Evolutionary conservation across 2,329 filamentous ascomycete genomes (phyloP).

Genomic region (Trichoderma endophyticum): DNA sequence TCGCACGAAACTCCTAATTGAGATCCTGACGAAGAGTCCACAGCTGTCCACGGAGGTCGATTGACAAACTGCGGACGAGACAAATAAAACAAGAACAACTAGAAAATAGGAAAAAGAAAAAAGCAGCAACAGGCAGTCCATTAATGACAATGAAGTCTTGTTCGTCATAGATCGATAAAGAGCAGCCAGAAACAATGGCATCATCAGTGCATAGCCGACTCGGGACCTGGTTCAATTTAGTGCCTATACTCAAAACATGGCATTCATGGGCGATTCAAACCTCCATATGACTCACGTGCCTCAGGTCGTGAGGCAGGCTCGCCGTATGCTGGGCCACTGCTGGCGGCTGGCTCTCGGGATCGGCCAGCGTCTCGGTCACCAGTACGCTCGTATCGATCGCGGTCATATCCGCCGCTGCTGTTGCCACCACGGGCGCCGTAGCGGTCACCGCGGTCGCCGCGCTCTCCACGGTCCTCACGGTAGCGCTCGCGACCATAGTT

Average conservation of each 20-base stretch:
- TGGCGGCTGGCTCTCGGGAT: slow-evolving; percentile 38
- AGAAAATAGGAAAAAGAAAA: slow-evolving; percentile 22
- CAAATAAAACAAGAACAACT: slow-evolving; percentile 23
- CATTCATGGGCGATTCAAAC: slow-evolving; percentile 31
- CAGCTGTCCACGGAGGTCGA: slow-evolving; percentile 30
- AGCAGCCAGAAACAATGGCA: slow-evolving; percentile 4
- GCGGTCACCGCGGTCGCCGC: slow-evolving; percentile 29
- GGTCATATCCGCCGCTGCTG: slow-evolving; percentile 43
- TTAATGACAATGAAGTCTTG: slow-evolving; percentile 22
- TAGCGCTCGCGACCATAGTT: slow-evolving; percentile 40
- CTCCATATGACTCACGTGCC: slow-evolving; percentile 44
- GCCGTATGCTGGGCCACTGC: slow-evolving; percentile 36
- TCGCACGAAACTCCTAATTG: slow-evolving; percentile 37
- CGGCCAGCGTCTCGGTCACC: slow-evolving; percentile 41
- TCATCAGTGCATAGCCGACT: slow-evolving; percentile 9
- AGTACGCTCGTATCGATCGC: slow-evolving; percentile 48
- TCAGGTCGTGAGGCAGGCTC: slow-evolving; percentile 44
- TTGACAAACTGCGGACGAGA: slow-evolving; percentile 28
- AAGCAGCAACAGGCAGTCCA: slow-evolving; percentile 28
- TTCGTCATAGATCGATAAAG: slow-evolving; percentile 12
- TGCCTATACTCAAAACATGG: slow-evolving; percentile 21
- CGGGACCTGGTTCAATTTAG: slow-evolving; percentile 21
- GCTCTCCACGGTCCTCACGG: slow-evolving; percentile 41
- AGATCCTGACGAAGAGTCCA: slow-evolving; percentile 31
- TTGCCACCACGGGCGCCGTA: slow-evolving; percentile 34